These are phyloP conservation scores for Cucurbita ficifolia DNA, from an alignment of 306 rosid genomes.

Conservation along the genomic window DNA sequence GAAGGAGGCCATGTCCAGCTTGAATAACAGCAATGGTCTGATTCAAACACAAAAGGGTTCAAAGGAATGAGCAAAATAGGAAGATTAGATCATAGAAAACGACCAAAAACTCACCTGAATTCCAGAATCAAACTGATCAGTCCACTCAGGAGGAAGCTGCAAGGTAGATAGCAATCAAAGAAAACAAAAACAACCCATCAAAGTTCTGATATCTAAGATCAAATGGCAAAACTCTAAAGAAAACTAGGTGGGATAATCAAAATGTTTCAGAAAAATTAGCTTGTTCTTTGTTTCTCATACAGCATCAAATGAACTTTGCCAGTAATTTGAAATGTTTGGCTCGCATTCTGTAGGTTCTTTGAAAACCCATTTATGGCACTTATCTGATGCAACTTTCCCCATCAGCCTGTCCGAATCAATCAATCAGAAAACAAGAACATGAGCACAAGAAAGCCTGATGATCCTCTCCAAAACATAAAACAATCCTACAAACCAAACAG, in stretches of 20 bases:
- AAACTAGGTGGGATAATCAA: neutral
- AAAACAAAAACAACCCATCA: slow-evolving; percentile 25
- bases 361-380: slow-evolving; percentile 99
- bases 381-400: slow-evolving; percentile 99
- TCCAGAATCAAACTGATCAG: slow-evolving; percentile 95
- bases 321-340: slow-evolving; percentile 89
- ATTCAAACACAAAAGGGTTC: slow-evolving; percentile 1
- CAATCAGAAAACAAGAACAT: neutral
- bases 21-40: slow-evolving; percentile 99
- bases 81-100: neutral
- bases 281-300: slow-evolving; percentile 24
- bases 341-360: slow-evolving; percentile 97
- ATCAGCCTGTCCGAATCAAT: slow-evolving; percentile 49
- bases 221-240: neutral
- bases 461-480: neutral
- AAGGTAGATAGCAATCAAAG: slow-evolving; percentile 33
- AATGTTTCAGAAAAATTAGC: neutral
- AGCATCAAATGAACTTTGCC: slow-evolving; percentile 99
- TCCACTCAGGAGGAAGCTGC: slow-evolving; percentile 99
- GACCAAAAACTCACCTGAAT: slow-evolving; percentile 59
- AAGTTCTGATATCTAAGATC: slow-evolving; percentile 2
- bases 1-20: slow-evolving; percentile 99
- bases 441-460: neutral
- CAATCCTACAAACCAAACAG: neutral
- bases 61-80: neutral